Conservation (phyloP, 2,329 filamentous ascomycete genomes). For the Beauveria varroae region DNA sequence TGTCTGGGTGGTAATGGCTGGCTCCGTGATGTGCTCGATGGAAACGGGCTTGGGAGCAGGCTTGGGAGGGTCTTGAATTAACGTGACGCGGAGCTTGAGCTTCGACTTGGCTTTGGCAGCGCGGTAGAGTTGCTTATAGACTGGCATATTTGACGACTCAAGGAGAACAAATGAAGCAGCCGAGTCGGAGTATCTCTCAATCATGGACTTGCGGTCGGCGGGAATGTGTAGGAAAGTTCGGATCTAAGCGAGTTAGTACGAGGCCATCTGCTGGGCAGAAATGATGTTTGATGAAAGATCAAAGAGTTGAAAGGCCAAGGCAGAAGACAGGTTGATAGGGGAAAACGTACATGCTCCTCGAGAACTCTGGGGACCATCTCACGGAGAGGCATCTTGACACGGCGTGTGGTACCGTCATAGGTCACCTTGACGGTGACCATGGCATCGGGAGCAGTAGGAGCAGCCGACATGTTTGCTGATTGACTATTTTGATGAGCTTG, state of each 20-base stretch:
- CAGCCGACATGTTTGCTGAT: constrained; percentile 1
- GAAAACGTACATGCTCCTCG: constrained; percentile 69
- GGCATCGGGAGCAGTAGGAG: constrained; percentile 20
- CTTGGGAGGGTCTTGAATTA: constrained; percentile 27
- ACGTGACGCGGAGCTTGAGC: constrained; percentile 74
- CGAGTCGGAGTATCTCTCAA: constrained; percentile 95
- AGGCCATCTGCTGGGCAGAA: background rate
- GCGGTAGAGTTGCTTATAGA: constrained; percentile 95
- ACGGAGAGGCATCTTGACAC: constrained; percentile 82
- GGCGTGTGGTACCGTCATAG: constrained; percentile 66
- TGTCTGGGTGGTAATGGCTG: constrained; percentile 13
- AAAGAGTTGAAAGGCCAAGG: background rate
- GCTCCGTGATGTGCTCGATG: constrained; percentile 43
- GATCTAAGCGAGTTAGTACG: constrained; percentile 20
- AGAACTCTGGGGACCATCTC: constrained; percentile 70
- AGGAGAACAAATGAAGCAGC: constrained; percentile 73
- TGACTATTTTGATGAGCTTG: background rate
- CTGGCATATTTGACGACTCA: constrained; percentile 65
- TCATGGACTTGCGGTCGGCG: constrained; percentile 38
- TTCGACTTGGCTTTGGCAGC: constrained; percentile 98
- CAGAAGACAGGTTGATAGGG: background rate
- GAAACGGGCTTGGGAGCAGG: constrained; percentile 34
- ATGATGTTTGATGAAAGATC: no score
- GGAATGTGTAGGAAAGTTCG: constrained; percentile 29
- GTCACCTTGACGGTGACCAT: constrained; percentile 77